phyloP scores from a whole-genome alignment of 805 yeast genomes.

The Cyberlindnera euphorbiiphila region DNA sequence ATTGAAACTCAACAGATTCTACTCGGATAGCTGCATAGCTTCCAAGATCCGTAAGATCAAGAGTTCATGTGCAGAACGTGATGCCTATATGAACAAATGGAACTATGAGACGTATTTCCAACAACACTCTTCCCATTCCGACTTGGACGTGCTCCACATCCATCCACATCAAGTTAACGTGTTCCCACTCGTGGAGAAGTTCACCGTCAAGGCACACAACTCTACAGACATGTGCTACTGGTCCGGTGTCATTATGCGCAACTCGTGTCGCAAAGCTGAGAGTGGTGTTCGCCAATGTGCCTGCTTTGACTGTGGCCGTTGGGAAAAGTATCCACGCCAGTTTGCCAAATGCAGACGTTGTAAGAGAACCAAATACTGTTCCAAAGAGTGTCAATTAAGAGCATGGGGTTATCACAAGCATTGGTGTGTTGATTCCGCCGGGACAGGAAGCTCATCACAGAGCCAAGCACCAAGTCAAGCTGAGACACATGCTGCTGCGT shows the following conservation, averaged over 20 bases:
- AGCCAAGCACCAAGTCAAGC: constrained; percentile 3
- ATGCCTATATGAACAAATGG: constrained; percentile 37
- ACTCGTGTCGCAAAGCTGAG: constrained; percentile 91
- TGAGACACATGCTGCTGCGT: constrained; percentile 1
- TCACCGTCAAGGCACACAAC: constrained; percentile 61
- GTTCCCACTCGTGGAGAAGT: constrained; percentile 89
- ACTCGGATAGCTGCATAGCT: constrained; percentile 11
- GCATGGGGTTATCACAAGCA: constrained; percentile 93
- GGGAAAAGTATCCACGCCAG: constrained; percentile 89
- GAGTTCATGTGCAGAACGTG: constrained; percentile 5
- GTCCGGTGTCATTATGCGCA: constrained; percentile 98
- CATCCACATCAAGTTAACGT: constrained; percentile 43
- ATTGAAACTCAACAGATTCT: constrained; percentile 20
- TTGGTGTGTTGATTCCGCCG: constrained; percentile 65
- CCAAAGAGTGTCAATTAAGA: constrained; percentile 82
- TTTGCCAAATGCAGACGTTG: constrained; percentile 95
- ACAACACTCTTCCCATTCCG: constrained; percentile 20
- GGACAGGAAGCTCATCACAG: constrained; percentile 5
- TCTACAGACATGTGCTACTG: constrained; percentile 86
- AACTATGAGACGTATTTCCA: constrained; percentile 39
- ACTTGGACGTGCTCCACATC: constrained; percentile 2
- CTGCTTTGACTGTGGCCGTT: constrained; percentile 83
- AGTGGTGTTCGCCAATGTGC: constrained; percentile 93
- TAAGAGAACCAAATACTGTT: constrained; percentile 91
- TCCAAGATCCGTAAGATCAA: constrained; percentile 10